These are phyloP conservation scores for Escallonia rubra DNA, from an alignment of 129 eudicot species.

Conservation along the genomic window DNA sequence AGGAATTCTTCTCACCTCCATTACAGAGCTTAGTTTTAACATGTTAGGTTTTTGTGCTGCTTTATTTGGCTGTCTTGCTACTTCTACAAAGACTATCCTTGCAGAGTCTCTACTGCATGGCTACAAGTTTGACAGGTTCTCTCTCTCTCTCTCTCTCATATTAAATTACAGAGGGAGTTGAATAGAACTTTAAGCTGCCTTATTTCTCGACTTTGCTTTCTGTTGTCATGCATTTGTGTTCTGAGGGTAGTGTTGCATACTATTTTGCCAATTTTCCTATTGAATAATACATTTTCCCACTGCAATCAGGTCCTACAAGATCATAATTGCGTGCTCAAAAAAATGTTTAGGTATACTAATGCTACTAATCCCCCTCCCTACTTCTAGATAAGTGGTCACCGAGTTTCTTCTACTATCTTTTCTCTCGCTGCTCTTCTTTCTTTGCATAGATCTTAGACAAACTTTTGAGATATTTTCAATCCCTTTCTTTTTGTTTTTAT, in stretches of 20 bases:
- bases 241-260: background rate
- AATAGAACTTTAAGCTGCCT: background rate
- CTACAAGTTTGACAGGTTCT: constrained; percentile 95
- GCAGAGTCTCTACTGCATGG: constrained; percentile 96
- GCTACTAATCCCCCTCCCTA: no score
- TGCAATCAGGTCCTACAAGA: no score
- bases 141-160: background rate
- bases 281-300: background rate
- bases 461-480: no score
- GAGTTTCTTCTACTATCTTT: no score
- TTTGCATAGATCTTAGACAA: no score
- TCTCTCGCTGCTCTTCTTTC: no score
- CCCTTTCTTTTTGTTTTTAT: no score
- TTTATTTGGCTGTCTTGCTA: constrained; percentile 93
- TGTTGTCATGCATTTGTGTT: background rate
- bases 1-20: constrained; percentile 89
- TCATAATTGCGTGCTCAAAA: no score
- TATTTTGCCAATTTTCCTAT: background rate
- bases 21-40: constrained; percentile 93
- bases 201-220: background rate
- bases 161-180: background rate
- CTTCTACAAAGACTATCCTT: constrained; percentile 95
- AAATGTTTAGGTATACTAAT: no score
- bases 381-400: no score
- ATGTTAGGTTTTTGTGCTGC: constrained; percentile 91